phyloP scores from a whole-genome alignment of 208 protist genomes.

The Phytomonas sp. region DNA sequence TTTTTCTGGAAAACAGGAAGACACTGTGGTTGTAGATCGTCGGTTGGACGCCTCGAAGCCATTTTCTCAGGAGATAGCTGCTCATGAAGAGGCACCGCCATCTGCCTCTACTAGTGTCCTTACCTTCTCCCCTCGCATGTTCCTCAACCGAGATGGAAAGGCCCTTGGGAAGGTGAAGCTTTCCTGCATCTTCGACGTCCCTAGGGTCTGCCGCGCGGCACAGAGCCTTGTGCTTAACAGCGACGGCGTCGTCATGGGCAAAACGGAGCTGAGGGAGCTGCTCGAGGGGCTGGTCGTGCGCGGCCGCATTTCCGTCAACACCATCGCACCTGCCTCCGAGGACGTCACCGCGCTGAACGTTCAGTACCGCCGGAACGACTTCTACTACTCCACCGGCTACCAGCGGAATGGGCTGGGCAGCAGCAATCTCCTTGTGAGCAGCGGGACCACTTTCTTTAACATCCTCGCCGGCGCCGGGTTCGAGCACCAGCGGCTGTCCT shows the following conservation, averaged over 20 bases:
- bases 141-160: conserved; percentile 42
- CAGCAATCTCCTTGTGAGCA: conserved; percentile 78
- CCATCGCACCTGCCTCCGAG: conserved; percentile 71
- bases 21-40: no score
- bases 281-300: conserved; percentile 59
- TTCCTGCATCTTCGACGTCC: conserved; percentile 39
- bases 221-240: conserved; percentile 58
- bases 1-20: no score
- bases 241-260: conserved; percentile 38
- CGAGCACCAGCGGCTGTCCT: conserved; percentile 73
- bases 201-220: conserved; percentile 56
- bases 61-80: conserved; percentile 19
- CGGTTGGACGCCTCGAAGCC: conserved; percentile 18
- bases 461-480: conserved; percentile 70
- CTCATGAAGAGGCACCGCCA: conserved; percentile 6
- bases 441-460: conserved; percentile 77
- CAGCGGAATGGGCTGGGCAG: conserved; percentile 82
- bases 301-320: conserved; percentile 56
- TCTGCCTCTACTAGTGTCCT: conserved; percentile 5
- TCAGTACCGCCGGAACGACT: conserved; percentile 66
- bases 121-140: conserved; percentile 68
- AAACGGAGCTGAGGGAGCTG: conserved; percentile 39
- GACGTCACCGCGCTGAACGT: conserved; percentile 53
- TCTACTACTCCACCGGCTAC: conserved; percentile 59
- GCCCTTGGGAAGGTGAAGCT: conserved; percentile 77